Percentiles rank a stretch among this genome's conserved stretches.
These are phyloP conservation scores for Cryptococcus floricola DNA, from an alignment of 1,284 basidiomycete species.

Conservation along the genomic window DNA sequence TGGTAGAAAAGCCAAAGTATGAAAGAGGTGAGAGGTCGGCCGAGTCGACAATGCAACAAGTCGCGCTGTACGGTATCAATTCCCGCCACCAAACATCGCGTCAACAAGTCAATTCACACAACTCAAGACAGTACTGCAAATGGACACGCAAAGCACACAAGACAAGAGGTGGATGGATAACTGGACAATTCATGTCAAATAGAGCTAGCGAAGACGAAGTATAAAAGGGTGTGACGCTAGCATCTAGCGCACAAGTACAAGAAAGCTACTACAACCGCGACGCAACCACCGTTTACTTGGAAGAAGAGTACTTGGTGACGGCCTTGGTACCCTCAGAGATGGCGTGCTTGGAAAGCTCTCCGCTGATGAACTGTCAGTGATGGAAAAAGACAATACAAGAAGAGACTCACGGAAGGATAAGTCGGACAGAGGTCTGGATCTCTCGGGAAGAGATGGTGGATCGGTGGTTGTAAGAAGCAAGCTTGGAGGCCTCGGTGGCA, in stretches of 20 bases:
- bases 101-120: too few relatives aligned
- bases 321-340: slow-evolving; percentile 68
- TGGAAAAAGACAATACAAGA: slow-evolving; percentile 67
- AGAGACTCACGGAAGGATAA: slow-evolving; percentile 84
- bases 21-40: too few relatives aligned
- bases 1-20: too few relatives aligned
- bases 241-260: slow-evolving; percentile 1
- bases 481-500: slow-evolving; percentile 83
- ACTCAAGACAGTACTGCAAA: too few relatives aligned
- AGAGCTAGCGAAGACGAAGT: slow-evolving; percentile 28
- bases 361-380: slow-evolving; percentile 27
- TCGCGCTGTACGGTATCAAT: too few relatives aligned
- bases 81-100: too few relatives aligned
- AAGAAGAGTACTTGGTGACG: slow-evolving; percentile 57
- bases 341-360: slow-evolving; percentile 74
- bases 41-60: too few relatives aligned
- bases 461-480: slow-evolving; percentile 88
- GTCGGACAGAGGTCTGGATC: slow-evolving; percentile 84
- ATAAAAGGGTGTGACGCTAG: slow-evolving; percentile 11
- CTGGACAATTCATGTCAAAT: slow-evolving; percentile 24
- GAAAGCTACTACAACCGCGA: slow-evolving; percentile 4
- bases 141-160: neutral
- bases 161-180: neutral
- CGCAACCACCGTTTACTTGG: slow-evolving; percentile 44
- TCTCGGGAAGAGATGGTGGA: slow-evolving; percentile 91